These are phyloP conservation scores for Sanghuangporus baumii DNA, from an alignment of 1,284 basidiomycete genomes.

Conservation along the genomic window DNA sequence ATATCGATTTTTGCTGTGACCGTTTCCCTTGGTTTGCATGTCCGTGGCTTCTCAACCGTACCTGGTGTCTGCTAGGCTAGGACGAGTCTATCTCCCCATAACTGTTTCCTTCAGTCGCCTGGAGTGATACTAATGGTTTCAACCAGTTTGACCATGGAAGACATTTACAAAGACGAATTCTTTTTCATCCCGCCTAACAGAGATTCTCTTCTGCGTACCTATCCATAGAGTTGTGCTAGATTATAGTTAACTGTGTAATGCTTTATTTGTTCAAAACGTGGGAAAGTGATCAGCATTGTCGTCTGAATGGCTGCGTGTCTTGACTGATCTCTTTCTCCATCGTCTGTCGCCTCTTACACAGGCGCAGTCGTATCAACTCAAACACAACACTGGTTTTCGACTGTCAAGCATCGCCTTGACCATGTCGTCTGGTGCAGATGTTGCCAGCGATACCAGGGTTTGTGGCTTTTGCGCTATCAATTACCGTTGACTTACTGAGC, in stretches of 20 bases:
- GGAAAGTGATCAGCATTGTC: slow-evolving; percentile 2
- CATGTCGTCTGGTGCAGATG: slow-evolving; percentile 13
- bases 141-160: too few relatives aligned
- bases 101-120: too few relatives aligned
- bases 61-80: too few relatives aligned
- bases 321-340: not conserved
- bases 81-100: too few relatives aligned
- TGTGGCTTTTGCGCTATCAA: slow-evolving; percentile 3
- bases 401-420: not conserved
- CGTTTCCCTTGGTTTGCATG: too few relatives aligned
- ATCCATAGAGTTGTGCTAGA: not conserved
- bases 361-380: not conserved
- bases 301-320: not conserved
- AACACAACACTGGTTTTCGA: not conserved
- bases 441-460: slow-evolving; percentile 11
- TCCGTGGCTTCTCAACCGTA: too few relatives aligned
- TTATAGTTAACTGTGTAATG: not conserved
- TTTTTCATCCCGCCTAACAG: not conserved
- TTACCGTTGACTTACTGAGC: not conserved
- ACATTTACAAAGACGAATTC: not conserved
- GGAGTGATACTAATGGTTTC: too few relatives aligned
- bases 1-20: too few relatives aligned
- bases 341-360: not conserved
- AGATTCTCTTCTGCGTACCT: not conserved
- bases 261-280: slow-evolving; percentile 6